Percentiles rank a stretch among this genome's conserved stretches.
phyloP scores from a whole-genome alignment of 1,284 basidiomycete genomes.

The Microbotryomycetes sp. region DNA sequence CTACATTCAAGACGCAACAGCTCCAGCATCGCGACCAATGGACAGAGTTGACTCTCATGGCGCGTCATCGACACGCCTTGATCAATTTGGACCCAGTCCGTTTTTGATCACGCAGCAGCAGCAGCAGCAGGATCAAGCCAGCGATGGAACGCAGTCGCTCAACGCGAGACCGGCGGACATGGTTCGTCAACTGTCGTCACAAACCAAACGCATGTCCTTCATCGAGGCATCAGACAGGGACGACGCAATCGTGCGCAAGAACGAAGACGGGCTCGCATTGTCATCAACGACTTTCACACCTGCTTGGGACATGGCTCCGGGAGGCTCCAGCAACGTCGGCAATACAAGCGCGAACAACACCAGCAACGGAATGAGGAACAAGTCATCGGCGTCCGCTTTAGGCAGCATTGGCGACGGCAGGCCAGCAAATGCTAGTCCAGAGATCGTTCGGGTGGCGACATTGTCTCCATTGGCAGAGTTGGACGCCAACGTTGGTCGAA shows the following conservation, averaged over 20 bases:
- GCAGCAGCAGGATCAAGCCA: background rate
- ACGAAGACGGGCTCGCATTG: background rate
- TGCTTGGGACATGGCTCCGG: background rate
- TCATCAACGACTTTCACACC: background rate
- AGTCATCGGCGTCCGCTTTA: background rate
- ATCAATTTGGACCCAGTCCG: background rate
- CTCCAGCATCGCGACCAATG: background rate
- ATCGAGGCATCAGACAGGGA: background rate
- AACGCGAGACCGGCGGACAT: background rate
- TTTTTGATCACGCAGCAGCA: background rate
- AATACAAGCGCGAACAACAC: no score
- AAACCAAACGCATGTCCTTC: background rate
- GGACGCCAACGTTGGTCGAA: background rate
- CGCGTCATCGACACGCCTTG: background rate
- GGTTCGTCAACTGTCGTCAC: no score
- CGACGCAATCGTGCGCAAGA: background rate
- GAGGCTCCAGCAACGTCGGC: background rate
- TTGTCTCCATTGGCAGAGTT: background rate
- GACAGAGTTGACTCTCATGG: no score
- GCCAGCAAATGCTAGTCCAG: background rate
- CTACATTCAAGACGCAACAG: background rate
- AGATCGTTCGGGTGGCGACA: background rate
- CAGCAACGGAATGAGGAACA: no score
- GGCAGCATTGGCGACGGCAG: background rate
- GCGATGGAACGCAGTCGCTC: background rate